Percentiles rank a stretch among this genome's conserved stretches.
phyloP scores from a whole-genome alignment of 257 asterid species.

The Nicotiana benthamiana region DNA sequence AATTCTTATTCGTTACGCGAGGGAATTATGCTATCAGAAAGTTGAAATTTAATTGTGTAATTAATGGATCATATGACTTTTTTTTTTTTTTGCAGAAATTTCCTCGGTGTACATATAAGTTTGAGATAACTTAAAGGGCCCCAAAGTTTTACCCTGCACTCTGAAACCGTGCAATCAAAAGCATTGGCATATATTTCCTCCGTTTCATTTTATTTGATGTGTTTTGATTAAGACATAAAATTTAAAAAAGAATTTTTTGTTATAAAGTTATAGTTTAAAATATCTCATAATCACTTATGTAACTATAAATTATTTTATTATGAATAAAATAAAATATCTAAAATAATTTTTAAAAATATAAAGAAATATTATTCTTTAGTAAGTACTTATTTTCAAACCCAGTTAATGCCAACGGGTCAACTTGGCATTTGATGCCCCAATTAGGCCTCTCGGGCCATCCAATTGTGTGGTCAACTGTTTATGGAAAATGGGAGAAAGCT shows the following conservation, averaged over 20 bases:
- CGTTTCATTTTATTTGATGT: neutral
- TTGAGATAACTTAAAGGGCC: neutral
- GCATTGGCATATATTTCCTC: neutral
- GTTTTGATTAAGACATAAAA: too few species aligned
- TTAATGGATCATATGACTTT: neutral
- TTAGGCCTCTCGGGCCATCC: neutral
- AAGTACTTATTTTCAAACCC: too few species aligned
- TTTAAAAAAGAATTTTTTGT: too few species aligned
- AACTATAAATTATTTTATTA: too few species aligned
- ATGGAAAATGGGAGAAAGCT: neutral
- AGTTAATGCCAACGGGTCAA: neutral
- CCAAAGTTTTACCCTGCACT: neutral
- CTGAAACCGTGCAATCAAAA: neutral
- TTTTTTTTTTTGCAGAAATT: neutral
- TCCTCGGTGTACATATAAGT: neutral
- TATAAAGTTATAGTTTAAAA: too few species aligned
- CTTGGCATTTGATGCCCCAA: neutral
- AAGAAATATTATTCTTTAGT: too few species aligned
- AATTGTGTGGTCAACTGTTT: neutral
- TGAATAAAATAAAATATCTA: too few species aligned
- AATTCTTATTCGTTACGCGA: neutral
- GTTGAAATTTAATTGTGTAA: neutral
- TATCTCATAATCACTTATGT: too few species aligned
- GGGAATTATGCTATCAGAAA: neutral
- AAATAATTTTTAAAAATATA: too few species aligned